These are phyloP conservation scores for Chenopodium album DNA, from an alignment of 148 eudicot genomes.

Conservation along the genomic window DNA sequence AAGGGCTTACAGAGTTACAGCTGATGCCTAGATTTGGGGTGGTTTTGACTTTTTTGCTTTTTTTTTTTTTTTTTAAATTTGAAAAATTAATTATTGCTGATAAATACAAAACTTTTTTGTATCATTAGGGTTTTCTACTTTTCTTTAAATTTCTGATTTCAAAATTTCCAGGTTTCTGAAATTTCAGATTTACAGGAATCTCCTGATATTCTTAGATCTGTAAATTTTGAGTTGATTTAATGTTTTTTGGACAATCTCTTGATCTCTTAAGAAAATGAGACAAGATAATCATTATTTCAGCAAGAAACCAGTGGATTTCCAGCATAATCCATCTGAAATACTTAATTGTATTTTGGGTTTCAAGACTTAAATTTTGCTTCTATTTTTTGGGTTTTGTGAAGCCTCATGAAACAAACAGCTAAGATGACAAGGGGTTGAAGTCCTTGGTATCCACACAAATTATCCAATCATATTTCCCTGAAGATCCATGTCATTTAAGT, in stretches of 20 bases:
- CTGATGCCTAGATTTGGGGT: background rate
- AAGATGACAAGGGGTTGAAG: background rate
- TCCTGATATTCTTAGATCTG: slow-evolving; percentile 17
- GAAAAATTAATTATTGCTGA: too few relatives aligned
- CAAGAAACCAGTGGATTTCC: background rate
- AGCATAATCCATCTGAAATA: background rate
- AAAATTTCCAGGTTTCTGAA: background rate
- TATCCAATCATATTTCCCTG: background rate
- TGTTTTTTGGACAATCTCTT: background rate
- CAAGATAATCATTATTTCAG: background rate
- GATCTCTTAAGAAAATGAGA: background rate
- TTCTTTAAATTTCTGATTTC: background rate
- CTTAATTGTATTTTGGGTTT: background rate
- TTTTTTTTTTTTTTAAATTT: too few relatives aligned
- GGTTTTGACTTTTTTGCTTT: too few relatives aligned
- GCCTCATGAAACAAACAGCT: background rate
- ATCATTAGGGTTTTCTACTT: slow-evolving; percentile 23
- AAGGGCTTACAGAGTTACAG: background rate
- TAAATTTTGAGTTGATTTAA: background rate
- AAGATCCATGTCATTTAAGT: background rate
- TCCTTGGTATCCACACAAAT: background rate
- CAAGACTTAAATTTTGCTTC: background rate
- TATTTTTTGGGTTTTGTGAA: slow-evolving; percentile 1
- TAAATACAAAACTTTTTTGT: too few relatives aligned
- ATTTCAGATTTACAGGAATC: background rate